Conservation (phyloP, 805 yeast genomes). For the Zygosaccharomyces gambellarensis region DNA sequence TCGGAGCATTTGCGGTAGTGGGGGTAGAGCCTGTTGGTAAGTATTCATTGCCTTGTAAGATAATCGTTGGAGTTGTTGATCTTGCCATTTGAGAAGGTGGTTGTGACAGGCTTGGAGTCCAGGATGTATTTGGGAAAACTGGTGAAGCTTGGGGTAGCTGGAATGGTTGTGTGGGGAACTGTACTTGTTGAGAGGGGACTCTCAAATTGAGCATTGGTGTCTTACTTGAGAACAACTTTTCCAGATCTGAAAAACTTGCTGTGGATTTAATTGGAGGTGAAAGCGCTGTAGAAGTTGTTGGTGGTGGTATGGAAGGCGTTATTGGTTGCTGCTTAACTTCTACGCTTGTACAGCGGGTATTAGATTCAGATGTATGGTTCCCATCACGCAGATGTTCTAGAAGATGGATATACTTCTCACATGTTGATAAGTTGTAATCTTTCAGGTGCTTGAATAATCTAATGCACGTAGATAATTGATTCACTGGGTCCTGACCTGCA, state of each 20-base stretch:
- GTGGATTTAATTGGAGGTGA: constrained; percentile 9
- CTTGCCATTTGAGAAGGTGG: neutral
- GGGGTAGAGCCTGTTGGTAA: neutral
- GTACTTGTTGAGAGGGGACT: constrained; percentile 1
- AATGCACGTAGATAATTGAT: neutral
- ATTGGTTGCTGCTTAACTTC: neutral
- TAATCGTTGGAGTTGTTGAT: neutral
- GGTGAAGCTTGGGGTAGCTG: constrained; percentile 2
- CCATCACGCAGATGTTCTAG: constrained; percentile 10
- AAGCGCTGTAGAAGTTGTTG: neutral
- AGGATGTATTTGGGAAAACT: neutral
- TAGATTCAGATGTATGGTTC: neutral
- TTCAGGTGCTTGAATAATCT: constrained; percentile 2
- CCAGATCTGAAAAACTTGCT: constrained; percentile 23
- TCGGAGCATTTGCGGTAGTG: neutral
- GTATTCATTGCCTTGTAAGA: constrained; percentile 2
- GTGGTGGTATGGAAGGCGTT: neutral
- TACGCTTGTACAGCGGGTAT: neutral
- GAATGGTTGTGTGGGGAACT: neutral
- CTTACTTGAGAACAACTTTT: constrained; percentile 13
- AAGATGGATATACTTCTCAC: constrained; percentile 10
- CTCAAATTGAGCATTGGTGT: neutral
- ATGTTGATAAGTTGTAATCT: constrained; percentile 7
- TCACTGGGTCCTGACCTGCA: neutral
- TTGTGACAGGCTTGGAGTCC: neutral